Conservation (phyloP, 345 rosid species). For the Populus euphratica region DNA sequence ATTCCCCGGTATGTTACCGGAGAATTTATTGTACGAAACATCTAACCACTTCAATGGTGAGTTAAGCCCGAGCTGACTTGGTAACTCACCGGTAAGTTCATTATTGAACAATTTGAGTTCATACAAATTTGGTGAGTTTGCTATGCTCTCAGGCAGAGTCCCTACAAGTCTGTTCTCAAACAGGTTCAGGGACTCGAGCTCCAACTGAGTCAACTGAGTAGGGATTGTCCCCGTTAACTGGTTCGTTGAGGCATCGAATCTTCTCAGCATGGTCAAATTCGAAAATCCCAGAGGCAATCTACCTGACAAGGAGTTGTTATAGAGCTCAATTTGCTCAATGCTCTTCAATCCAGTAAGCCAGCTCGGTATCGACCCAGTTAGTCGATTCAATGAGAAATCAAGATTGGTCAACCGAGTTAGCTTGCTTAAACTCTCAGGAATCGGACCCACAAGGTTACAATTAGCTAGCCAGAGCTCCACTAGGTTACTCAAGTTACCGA, state of each 20-base stretch:
- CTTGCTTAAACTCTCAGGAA: constrained; percentile 42
- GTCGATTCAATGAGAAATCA: constrained; percentile 50
- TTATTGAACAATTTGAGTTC: constrained; percentile 77
- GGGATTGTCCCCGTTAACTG: constrained; percentile 61
- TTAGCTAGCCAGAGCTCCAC: constrained; percentile 54
- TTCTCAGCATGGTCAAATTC: constrained; percentile 44
- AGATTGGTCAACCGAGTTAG: constrained; percentile 42
- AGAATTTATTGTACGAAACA: constrained; percentile 57
- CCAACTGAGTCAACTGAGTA: constrained; percentile 46
- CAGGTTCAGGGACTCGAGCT: constrained; percentile 61
- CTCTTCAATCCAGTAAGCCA: constrained; percentile 46
- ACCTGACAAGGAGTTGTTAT: constrained; percentile 65
- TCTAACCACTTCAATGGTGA: constrained; percentile 52
- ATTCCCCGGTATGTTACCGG: constrained; percentile 58
- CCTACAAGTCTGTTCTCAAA: constrained; percentile 69
- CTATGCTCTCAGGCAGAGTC: constrained; percentile 55
- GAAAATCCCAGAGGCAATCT: constrained; percentile 47
- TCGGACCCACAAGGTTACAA: constrained; percentile 49
- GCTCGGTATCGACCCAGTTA: constrained; percentile 65
- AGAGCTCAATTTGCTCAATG: constrained; percentile 65
- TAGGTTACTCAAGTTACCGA: constrained; percentile 55
- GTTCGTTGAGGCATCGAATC: constrained; percentile 71
- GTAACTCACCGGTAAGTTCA: constrained; percentile 56
- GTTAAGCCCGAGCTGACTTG: constrained; percentile 59
- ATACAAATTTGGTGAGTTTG: constrained; percentile 43